These are phyloP conservation scores for Moricandia moricandioides DNA, from an alignment of 345 rosid species.

Conservation along the genomic window DNA sequence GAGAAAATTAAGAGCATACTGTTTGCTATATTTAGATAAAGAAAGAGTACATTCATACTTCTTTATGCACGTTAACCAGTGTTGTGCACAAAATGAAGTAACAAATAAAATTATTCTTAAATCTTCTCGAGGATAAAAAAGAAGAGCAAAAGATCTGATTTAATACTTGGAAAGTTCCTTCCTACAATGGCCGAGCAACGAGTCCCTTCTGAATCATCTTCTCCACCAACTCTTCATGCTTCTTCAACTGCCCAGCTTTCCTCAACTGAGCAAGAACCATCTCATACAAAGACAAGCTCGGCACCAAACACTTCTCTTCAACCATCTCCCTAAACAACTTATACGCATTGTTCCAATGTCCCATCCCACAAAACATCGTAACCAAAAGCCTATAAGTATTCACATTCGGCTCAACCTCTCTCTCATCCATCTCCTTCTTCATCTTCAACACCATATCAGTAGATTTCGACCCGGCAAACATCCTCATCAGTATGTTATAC, in stretches of 20 bases:
- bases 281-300: constrained; percentile 59
- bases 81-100: background rate
- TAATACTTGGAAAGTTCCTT: constrained; percentile 20
- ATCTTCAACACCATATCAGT: constrained; percentile 89
- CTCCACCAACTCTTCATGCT: constrained; percentile 92
- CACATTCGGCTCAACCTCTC: constrained; percentile 76
- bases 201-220: constrained; percentile 58
- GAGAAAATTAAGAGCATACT: background rate
- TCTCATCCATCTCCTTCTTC: constrained; percentile 91
- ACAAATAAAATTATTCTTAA: background rate
- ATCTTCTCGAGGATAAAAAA: too few relatives aligned
- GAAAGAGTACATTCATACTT: background rate
- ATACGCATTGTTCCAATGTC: constrained; percentile 95
- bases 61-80: background rate
- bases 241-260: constrained; percentile 77
- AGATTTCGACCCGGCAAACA: constrained; percentile 68
- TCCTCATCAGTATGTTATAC: constrained; percentile 71
- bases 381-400: constrained; percentile 77
- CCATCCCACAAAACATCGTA: constrained; percentile 85
- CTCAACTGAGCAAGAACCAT: constrained; percentile 76
- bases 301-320: constrained; percentile 74
- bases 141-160: background rate
- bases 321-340: constrained; percentile 79
- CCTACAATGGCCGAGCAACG: constrained; percentile 36
- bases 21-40: background rate